Percentiles rank a stretch among this genome's conserved stretches.
phyloP scores from a whole-genome alignment of 2,329 filamentous ascomycete species.

The Lizonia empirigonia region DNA sequence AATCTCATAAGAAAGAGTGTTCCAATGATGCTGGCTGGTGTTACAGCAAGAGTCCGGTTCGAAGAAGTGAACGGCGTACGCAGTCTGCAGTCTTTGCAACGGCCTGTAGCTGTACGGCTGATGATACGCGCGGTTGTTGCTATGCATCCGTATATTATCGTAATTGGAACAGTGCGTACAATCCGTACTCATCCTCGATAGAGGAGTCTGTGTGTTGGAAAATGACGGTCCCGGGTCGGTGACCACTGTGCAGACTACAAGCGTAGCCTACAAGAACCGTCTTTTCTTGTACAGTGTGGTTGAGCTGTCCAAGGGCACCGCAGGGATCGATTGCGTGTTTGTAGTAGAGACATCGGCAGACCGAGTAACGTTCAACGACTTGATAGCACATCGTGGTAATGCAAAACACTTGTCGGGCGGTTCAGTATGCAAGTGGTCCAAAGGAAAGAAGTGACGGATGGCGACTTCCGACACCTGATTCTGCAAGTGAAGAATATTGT shows the following conservation, averaged over 20 bases:
- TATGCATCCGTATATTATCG: conserved; percentile 10
- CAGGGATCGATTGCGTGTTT: conserved; percentile 86
- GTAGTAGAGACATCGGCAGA: conserved; percentile 87
- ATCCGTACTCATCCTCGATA: conserved; percentile 39
- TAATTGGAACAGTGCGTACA: conserved; percentile 23
- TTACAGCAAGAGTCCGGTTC: conserved; percentile 30
- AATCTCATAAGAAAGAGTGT: conserved; percentile 12
- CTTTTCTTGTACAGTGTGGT: conserved; percentile 73
- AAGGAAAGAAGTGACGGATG: conserved; percentile 1
- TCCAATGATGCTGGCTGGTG: conserved; percentile 18
- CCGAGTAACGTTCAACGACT: conserved; percentile 82
- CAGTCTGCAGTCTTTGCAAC: not conserved
- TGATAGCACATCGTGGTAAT: conserved; percentile 76
- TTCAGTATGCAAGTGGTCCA: not conserved
- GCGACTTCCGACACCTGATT: conserved; percentile 15
- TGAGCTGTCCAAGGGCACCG: conserved; percentile 72
- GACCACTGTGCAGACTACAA: conserved; percentile 63
- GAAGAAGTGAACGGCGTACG: conserved; percentile 24
- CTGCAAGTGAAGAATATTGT: conserved; percentile 18
- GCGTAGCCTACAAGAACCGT: conserved; percentile 83
- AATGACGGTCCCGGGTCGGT: conserved; percentile 28
- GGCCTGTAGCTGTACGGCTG: too few species aligned
- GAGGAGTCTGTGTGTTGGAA: conserved; percentile 24
- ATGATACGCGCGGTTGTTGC: conserved; percentile 16
- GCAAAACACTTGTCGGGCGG: not conserved